These are phyloP conservation scores for Penicillium psychrosexuale DNA, from an alignment of 2,329 filamentous ascomycete species.

Conservation along the genomic window DNA sequence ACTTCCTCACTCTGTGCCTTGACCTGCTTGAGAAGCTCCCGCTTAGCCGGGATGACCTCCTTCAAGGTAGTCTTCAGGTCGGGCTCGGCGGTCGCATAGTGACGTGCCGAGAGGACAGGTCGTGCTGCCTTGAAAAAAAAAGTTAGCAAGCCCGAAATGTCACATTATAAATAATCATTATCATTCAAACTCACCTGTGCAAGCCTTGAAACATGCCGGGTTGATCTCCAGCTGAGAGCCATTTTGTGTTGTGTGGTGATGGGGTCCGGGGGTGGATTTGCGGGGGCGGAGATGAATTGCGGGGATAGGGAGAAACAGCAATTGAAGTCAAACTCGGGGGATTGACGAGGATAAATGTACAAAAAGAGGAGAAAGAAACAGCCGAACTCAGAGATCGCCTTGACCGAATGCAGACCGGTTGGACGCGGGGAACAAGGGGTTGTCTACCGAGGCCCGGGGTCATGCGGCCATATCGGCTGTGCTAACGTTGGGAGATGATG, in stretches of 20 bases:
- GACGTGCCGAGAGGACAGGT: constrained; percentile 23
- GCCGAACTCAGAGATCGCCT: constrained; percentile 12
- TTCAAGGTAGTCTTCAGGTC: constrained; percentile 86
- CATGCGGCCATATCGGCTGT: constrained; percentile 20
- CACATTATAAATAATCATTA: background rate
- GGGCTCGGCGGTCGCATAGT: constrained; percentile 67
- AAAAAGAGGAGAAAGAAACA: background rate
- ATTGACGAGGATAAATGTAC: background rate
- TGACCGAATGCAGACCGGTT: constrained; percentile 16
- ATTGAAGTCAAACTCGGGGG: constrained; percentile 3
- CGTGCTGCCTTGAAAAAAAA: constrained; percentile 19
- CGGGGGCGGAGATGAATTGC: constrained; percentile 22
- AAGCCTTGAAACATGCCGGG: constrained; percentile 38
- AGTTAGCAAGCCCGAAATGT: background rate
- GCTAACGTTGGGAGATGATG: no score
- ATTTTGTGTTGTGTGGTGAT: constrained; percentile 21
- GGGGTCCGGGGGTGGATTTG: constrained; percentile 25
- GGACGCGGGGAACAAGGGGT: constrained; percentile 19
- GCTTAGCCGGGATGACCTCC: constrained; percentile 82
- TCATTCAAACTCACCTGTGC: constrained; percentile 30
- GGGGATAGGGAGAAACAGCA: constrained; percentile 8
- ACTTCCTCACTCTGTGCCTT: constrained; percentile 79
- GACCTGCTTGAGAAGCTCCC: constrained; percentile 89
- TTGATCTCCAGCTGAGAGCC: constrained; percentile 38
- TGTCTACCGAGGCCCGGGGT: constrained; percentile 24